Base-by-base conservation (phyloP, 352 stramenopile species). In the Globisporangium megalacanthum region DNA sequence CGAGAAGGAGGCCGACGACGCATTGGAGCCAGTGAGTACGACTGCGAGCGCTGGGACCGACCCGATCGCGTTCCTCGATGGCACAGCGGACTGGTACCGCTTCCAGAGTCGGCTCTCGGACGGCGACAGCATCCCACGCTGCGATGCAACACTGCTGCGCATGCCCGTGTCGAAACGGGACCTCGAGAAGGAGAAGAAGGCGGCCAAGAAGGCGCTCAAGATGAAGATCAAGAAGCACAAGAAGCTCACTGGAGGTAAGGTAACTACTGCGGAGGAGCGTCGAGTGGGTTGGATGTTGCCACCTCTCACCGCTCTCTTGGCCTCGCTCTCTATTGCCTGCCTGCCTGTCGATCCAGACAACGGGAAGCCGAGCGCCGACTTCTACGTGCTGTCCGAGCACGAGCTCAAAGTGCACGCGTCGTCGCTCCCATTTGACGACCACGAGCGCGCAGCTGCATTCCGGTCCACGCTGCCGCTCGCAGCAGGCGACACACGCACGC, bases 191-290 rank as follows among this genome's bases (percentile, higher is more conserved):
- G 73, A 81, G 49, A 92, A 94, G 58, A 86, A 86, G 49, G 65
- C 70, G 1, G 69, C 63, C 15, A 92, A 92, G 61, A 94, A 94
- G 31, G 66, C 73, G 14, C 71, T 94, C 63, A 94, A 92, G 64
- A 91, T 89, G 60, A 86, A 87, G 60, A 91, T 94, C 67, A 94
- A 94, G 57, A 91, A 87, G 64, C 89, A 92, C 66, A 94, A 92
- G 59, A 92, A 92, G 61, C 33, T 55, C 4, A 72, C 77, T 9
- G 66, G 67, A 36, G 76, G 77, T 84, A 37, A 4, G 5, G 33
- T 37, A 8, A 9, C 5, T 37, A 37, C 5, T 8, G 33, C 33
- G 8, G 33, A 4, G 33, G 5, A 37, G 33, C 33, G 33, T 37
- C 33, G 33, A n/a, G n/a, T n/a, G n/a, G n/a, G n/a, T n/a, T n/a